Conservation (phyloP, 78 protist species). For the Pigoraptor vietnamica region DNA sequence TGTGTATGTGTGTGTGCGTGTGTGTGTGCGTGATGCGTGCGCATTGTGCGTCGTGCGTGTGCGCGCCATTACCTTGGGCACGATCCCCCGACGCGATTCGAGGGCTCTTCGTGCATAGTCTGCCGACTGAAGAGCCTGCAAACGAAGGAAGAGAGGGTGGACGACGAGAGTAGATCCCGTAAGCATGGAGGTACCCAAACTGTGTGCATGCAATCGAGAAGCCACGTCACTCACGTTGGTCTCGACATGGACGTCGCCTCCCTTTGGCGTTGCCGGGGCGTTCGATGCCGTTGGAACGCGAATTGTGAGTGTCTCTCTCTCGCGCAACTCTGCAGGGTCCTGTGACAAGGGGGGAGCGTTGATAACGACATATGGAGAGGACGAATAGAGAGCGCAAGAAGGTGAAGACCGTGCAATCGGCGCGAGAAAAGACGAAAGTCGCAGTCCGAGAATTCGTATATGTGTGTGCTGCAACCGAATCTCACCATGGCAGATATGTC, state of each 20-base stretch:
- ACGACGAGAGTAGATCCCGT: neutral
- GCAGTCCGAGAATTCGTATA: too few species aligned
- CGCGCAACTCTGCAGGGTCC: neutral
- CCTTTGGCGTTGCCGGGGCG: neutral
- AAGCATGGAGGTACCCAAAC: too few species aligned
- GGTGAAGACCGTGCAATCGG: too few species aligned
- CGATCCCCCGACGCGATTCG: neutral
- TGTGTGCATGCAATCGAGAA: too few species aligned
- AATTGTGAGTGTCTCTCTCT: neutral
- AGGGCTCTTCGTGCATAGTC: neutral
- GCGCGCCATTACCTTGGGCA: neutral
- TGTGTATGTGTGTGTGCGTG: neutral
- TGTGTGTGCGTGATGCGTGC: neutral
- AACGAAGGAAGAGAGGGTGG: neutral
- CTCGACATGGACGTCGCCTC: too few species aligned
- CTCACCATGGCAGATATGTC: neutral
- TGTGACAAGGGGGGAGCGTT: neutral
- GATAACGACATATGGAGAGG: too few species aligned
- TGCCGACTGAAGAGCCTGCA: neutral
- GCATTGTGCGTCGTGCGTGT: neutral
- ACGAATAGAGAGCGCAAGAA: too few species aligned
- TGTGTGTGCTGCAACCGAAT: too few species aligned
- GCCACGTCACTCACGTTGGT: too few species aligned
- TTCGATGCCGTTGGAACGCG: neutral
- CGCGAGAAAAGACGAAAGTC: too few species aligned